phyloP scores from a whole-genome alignment of 495 filamentous ascomycete species.

The Annulohypoxylon moriforme region DNA sequence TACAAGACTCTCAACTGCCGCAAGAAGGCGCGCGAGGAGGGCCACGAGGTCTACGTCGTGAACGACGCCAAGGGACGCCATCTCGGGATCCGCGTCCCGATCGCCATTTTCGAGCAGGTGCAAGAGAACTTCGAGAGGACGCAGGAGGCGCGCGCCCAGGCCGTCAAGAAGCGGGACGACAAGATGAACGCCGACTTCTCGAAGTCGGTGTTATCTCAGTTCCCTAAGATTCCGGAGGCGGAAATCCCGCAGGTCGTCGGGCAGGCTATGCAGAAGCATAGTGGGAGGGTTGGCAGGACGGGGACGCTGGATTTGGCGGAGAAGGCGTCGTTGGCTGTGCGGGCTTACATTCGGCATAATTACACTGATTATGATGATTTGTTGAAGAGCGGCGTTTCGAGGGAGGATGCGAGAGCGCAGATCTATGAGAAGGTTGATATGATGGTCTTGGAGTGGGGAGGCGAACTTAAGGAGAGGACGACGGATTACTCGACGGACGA shows the following conservation, averaged over 20 bases:
- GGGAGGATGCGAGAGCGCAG: conserved; percentile 34
- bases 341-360: conserved; percentile 53
- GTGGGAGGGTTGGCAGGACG: conserved; percentile 52
- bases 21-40: conserved; percentile 44
- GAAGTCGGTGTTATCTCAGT: conserved; percentile 42
- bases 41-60: conserved; percentile 51
- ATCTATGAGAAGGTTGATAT: conserved; percentile 37
- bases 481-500: neutral
- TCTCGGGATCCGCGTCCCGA: conserved; percentile 55
- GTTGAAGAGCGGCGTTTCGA: conserved; percentile 26
- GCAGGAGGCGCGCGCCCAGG: conserved; percentile 37
- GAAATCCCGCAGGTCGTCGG: conserved; percentile 39
- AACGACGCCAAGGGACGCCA: conserved; percentile 28
- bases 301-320: conserved; percentile 40
- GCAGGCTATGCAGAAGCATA: conserved; percentile 49
- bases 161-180: conserved; percentile 46
- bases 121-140: conserved; percentile 42
- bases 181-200: conserved; percentile 44
- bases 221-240: conserved; percentile 44
- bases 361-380: conserved; percentile 54
- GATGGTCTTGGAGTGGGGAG: conserved; percentile 16
- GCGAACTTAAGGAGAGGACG: neutral
- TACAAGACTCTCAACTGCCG: conserved; percentile 56
- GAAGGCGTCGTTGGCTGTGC: conserved; percentile 51
- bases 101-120: conserved; percentile 44